These are phyloP conservation scores for Actinomortierella wolfii DNA, from an alignment of 371 early-diverging fungal species.

Conservation along the genomic window DNA sequence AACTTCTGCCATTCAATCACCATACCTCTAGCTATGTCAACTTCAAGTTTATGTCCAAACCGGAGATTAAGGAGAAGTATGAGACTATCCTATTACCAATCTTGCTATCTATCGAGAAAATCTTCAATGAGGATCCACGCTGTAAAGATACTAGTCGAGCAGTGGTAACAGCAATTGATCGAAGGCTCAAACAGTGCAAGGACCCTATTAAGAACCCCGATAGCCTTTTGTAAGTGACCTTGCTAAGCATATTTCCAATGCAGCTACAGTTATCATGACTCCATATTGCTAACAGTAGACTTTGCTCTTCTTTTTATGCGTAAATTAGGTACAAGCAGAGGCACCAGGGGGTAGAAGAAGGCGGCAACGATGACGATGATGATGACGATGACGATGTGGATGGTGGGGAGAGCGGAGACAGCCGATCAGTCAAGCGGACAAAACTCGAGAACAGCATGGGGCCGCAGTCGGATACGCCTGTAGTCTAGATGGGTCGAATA, in stretches of 20 bases:
- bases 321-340: conserved; percentile 56
- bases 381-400: conserved; percentile 40
- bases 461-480: too few species aligned
- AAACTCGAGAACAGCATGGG: too few species aligned
- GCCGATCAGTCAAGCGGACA: conserved; percentile 19
- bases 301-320: background rate
- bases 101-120: conserved; percentile 47
- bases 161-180: conserved; percentile 63
- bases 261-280: conserved; percentile 4
- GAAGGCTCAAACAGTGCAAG: conserved; percentile 60
- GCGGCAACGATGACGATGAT: conserved; percentile 49
- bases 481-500: too few species aligned
- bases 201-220: conserved; percentile 78
- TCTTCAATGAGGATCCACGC: conserved; percentile 44
- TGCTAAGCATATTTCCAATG: conserved; percentile 1
- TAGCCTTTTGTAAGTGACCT: conserved; percentile 61
- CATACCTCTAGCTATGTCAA: conserved; percentile 14
- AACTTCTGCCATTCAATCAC: background rate
- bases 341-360: conserved; percentile 37
- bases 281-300: background rate
- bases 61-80: conserved; percentile 46
- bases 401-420: too few species aligned
- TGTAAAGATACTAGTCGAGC: conserved; percentile 47
- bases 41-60: conserved; percentile 33
- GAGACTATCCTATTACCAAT: conserved; percentile 45